Percentiles rank a stretch among this genome's conserved stretches.
These are phyloP conservation scores for Helenozyma rhizophorensis DNA, from an alignment of 805 yeast genomes.

Conservation along the genomic window DNA sequence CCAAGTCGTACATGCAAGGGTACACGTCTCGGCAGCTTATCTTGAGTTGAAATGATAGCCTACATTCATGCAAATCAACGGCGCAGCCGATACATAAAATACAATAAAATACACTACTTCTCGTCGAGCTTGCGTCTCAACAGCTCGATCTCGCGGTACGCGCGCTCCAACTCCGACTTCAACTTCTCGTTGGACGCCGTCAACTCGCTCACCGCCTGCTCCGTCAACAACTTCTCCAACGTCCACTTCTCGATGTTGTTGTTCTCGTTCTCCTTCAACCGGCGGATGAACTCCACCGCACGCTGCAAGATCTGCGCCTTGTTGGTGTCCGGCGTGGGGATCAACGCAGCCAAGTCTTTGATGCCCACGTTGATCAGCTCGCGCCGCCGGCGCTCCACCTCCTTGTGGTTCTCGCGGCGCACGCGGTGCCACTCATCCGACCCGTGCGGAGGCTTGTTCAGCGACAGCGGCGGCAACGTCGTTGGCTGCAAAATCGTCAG, in stretches of 20 bases:
- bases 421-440: constrained; percentile 78
- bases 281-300: constrained; percentile 86
- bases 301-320: constrained; percentile 85
- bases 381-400: constrained; percentile 89
- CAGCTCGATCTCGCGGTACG: constrained; percentile 86
- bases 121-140: constrained; percentile 50
- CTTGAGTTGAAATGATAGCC: too few relatives aligned
- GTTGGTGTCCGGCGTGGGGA: constrained; percentile 82
- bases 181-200: constrained; percentile 82
- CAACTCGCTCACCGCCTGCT: constrained; percentile 85
- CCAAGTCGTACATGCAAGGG: too few relatives aligned
- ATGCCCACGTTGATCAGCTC: constrained; percentile 88
- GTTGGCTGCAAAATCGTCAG: constrained; percentile 30
- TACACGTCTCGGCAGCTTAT: too few relatives aligned
- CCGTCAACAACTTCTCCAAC: constrained; percentile 83
- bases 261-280: constrained; percentile 85
- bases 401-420: constrained; percentile 89
- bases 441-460: constrained; percentile 61
- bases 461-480: constrained; percentile 22
- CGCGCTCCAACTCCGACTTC: constrained; percentile 82
- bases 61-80: too few relatives aligned
- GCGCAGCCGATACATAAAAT: too few relatives aligned
- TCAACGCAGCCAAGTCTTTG: constrained; percentile 66
- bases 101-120: too few relatives aligned
- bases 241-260: constrained; percentile 93